Percentiles rank a stretch among this genome's conserved stretches.
phyloP scores from a whole-genome alignment of 2,329 filamentous ascomycete species.

The Pseudogymnoascus sp. region DNA sequence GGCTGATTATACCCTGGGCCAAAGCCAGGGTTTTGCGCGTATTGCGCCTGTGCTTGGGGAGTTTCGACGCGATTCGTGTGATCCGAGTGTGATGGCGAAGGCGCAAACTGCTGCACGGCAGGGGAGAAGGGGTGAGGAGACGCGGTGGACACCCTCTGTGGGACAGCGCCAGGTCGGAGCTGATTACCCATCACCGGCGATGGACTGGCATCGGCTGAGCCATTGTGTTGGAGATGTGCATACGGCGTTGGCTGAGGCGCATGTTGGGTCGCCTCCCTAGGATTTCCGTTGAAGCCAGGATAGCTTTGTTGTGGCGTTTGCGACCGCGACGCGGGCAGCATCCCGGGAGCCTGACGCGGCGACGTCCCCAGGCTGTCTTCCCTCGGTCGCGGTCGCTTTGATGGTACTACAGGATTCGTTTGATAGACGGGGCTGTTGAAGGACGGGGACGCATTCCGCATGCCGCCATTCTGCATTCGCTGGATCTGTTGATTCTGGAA shows the following conservation, averaged over 20 bases:
- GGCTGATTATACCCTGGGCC: conserved; percentile 47
- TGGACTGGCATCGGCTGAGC: conserved; percentile 76
- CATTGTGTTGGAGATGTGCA: conserved; percentile 73
- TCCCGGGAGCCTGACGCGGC: conserved; percentile 65
- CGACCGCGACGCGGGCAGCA: conserved; percentile 75
- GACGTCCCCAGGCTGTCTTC: conserved; percentile 82
- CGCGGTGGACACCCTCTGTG: conserved; percentile 78
- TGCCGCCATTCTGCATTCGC: conserved; percentile 72
- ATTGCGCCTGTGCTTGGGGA: conserved; percentile 68
- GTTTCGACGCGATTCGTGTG: conserved; percentile 58
- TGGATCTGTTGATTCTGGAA: conserved; percentile 43
- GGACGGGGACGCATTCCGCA: conserved; percentile 74
- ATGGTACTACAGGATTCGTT: conserved; percentile 78
- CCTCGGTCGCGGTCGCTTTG: conserved; percentile 72
- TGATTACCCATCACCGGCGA: conserved; percentile 89
- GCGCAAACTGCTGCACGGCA: conserved; percentile 61
- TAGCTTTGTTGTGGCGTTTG: conserved; percentile 79
- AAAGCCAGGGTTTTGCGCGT: conserved; percentile 52
- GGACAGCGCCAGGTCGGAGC: conserved; percentile 59
- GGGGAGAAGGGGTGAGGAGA: conserved; percentile 89
- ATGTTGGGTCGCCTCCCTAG: conserved; percentile 53
- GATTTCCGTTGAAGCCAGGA: conserved; percentile 59
- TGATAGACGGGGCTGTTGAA: conserved; percentile 75
- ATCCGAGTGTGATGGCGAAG: conserved; percentile 70
- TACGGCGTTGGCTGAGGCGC: conserved; percentile 59